Percentiles rank a stretch among this genome's conserved stretches.
phyloP scores from a whole-genome alignment of 2,329 filamentous ascomycete species.

The Fusarium virguliforme region DNA sequence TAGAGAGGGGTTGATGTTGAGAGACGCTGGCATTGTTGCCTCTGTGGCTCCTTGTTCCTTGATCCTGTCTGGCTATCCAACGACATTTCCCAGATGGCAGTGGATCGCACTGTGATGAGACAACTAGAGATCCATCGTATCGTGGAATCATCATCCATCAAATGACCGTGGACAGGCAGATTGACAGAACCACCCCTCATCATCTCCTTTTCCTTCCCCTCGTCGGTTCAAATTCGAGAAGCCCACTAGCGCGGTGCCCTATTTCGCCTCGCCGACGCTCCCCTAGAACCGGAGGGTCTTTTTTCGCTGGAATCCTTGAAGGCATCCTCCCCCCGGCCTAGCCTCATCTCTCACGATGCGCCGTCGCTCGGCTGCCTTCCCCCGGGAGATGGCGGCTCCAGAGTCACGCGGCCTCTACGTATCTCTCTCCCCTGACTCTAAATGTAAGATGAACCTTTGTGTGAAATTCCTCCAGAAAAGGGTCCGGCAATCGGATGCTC shows the following conservation, averaged over 20 bases:
- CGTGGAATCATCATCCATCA: slow-evolving; percentile 4
- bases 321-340: slow-evolving; percentile 41
- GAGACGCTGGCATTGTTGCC: slow-evolving; percentile 6
- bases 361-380: slow-evolving; percentile 36
- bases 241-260: slow-evolving; percentile 38
- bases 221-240: slow-evolving; percentile 49
- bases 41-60: slow-evolving; percentile 7
- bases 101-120: slow-evolving; percentile 19
- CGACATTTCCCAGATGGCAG: neutral
- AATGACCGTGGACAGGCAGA: neutral
- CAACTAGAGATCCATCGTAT: slow-evolving; percentile 4
- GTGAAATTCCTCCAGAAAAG: slow-evolving; percentile 45
- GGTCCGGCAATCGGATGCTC: slow-evolving; percentile 35
- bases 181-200: slow-evolving; percentile 1
- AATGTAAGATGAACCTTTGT: slow-evolving; percentile 38
- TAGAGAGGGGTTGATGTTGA: slow-evolving; percentile 20
- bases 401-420: slow-evolving; percentile 43
- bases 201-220: slow-evolving; percentile 27
- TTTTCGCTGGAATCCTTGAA: slow-evolving; percentile 30
- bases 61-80: slow-evolving; percentile 5
- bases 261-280: slow-evolving; percentile 30
- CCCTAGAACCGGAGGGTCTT: slow-evolving; percentile 18
- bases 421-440: slow-evolving; percentile 38
- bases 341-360: slow-evolving; percentile 40
- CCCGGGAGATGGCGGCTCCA: slow-evolving; percentile 51